Evolutionary conservation across 768 basidiomycete species (phyloP).

Genomic region (Leccinellum albellum): DNA sequence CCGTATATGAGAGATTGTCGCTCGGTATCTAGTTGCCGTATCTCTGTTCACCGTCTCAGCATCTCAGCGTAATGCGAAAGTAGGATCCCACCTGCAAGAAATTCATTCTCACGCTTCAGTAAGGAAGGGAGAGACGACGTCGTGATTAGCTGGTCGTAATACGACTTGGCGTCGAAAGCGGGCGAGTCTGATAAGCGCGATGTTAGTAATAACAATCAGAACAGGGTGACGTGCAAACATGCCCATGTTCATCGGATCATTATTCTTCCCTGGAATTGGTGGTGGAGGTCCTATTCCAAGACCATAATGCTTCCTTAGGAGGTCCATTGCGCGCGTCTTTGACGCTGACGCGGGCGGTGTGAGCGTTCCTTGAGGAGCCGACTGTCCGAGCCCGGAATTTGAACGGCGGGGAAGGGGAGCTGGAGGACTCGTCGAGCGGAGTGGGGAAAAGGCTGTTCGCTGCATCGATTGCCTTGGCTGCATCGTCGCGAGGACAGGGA

Average conservation of each 20-base stretch:
- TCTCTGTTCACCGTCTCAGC: slow-evolving; percentile 49
- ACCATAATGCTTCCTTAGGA: slow-evolving; percentile 85
- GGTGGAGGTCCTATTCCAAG: slow-evolving; percentile 71
- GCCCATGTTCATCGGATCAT: slow-evolving; percentile 84
- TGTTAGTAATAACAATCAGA: neutral
- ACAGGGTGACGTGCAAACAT: slow-evolving; percentile 17
- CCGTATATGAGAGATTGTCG: slow-evolving; percentile 91
- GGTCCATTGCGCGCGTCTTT: slow-evolving; percentile 66
- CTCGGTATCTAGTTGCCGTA: slow-evolving; percentile 82
- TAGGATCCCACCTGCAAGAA: slow-evolving; percentile 54
- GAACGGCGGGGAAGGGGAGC: slow-evolving; percentile 16
- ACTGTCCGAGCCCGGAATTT: slow-evolving; percentile 15
- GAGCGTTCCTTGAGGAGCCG: slow-evolving; percentile 22
- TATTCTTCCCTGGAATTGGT: slow-evolving; percentile 49
- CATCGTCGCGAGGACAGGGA: no score
- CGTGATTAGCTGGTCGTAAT: slow-evolving; percentile 84
- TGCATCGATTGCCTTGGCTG: slow-evolving; percentile 27
- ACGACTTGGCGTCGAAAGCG: slow-evolving; percentile 77
- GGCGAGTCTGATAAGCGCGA: slow-evolving; percentile 55
- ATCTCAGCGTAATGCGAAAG: neutral
- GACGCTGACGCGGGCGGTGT: slow-evolving; percentile 30
- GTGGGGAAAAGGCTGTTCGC: slow-evolving; percentile 42
- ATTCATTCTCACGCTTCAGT: slow-evolving; percentile 78
- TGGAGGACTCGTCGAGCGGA: slow-evolving; percentile 40
- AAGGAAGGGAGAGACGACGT: slow-evolving; percentile 70